Evolutionary conservation across 805 yeast species (phyloP).

Genomic region (Yarrowia phangngaensis): DNA sequence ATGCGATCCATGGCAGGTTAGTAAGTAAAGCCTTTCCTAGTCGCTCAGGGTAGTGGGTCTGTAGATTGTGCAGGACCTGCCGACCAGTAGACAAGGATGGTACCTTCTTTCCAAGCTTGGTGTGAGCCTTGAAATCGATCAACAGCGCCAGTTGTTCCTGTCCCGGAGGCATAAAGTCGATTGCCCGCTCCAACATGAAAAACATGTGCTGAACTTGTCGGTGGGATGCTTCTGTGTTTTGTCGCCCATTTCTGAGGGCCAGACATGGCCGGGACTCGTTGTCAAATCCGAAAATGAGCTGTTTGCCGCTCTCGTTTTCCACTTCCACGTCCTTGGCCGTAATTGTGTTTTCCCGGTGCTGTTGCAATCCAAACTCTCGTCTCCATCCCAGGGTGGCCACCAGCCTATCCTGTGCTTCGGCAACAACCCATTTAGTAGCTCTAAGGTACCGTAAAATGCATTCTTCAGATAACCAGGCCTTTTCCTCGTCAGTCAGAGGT

Average conservation of each 20-base stretch:
- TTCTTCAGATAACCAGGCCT: slow-evolving; percentile 90
- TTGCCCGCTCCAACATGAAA: slow-evolving; percentile 84
- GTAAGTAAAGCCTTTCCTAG: slow-evolving; percentile 88
- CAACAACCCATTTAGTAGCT: slow-evolving; percentile 85
- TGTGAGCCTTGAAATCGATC: slow-evolving; percentile 86
- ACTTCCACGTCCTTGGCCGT: slow-evolving; percentile 42
- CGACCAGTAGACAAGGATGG: slow-evolving; percentile 89
- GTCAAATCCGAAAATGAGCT: slow-evolving; percentile 86
- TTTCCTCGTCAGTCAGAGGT: slow-evolving; percentile 53
- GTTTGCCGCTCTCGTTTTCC: slow-evolving; percentile 90
- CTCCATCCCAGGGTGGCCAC: slow-evolving; percentile 86
- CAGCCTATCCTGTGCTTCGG: slow-evolving; percentile 69
- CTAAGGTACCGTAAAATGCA: slow-evolving; percentile 85
- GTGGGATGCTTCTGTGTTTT: slow-evolving; percentile 84
- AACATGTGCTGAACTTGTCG: slow-evolving; percentile 96
- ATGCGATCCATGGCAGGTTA: slow-evolving; percentile 89
- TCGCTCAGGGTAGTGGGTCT: slow-evolving; percentile 96
- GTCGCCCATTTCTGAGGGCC: slow-evolving; percentile 90
- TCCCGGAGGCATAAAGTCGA: slow-evolving; percentile 93
- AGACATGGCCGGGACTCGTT: slow-evolving; percentile 87
- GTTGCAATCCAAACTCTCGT: slow-evolving; percentile 74
- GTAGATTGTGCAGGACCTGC: slow-evolving; percentile 88
- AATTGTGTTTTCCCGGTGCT: slow-evolving; percentile 30
- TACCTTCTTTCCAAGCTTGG: slow-evolving; percentile 57
- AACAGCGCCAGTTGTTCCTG: slow-evolving; percentile 89